Base-by-base conservation (phyloP, 306 rosid genomes). In the Rosa chinensis region DNA sequence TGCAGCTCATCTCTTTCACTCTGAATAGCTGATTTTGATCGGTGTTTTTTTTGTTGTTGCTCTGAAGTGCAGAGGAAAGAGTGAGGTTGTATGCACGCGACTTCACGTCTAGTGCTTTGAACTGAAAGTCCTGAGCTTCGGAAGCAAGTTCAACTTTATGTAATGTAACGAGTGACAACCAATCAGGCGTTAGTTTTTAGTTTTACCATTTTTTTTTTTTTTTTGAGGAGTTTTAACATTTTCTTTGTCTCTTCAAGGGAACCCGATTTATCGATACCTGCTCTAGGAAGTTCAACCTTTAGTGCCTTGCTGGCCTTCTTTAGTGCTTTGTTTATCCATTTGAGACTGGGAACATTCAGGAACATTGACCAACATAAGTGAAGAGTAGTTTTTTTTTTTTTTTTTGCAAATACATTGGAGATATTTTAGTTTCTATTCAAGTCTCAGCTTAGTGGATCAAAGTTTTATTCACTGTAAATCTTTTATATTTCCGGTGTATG, bases 311-410 rank as follows among this genome's bases (percentile, higher is more conserved):
- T 50, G 56, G 20, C 56, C 52, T 48, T 48, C 16, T 48, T 48
- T 48, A 2, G 7, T 55, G 16, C n/a, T 59, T 89, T 88, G 64
- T 92, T 55, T 55, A 55, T n/a, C 23, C n/a, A 13, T 68, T 28
- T 28, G 32, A 28, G 32, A 28, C 32, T 28, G 32, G 32, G 32
- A 28, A 28, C 32, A 28, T 28, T 28, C 32, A 28, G 32, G 32
- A 28, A 28, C 32, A 28, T 28, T 28, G 1, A 28, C 32, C 32
- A 28, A 28, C 1, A 28, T 28, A 28, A 28, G 1, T 28, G 32
- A 2, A 28, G 32, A 28, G 1, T 25, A 0, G 0, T 25, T 25
- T 25, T 25, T 28, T 28, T 28, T 28, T 28, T 28, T 1, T 28
- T 28, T 28, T 28, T 28, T 28, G 32, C 2, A 28, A 28, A 28